Evolutionary conservation across 352 stramenopile species (phyloP), one percentile per base, ranked within the genome.

Genomic region (Achlya hypogyna): DNA sequence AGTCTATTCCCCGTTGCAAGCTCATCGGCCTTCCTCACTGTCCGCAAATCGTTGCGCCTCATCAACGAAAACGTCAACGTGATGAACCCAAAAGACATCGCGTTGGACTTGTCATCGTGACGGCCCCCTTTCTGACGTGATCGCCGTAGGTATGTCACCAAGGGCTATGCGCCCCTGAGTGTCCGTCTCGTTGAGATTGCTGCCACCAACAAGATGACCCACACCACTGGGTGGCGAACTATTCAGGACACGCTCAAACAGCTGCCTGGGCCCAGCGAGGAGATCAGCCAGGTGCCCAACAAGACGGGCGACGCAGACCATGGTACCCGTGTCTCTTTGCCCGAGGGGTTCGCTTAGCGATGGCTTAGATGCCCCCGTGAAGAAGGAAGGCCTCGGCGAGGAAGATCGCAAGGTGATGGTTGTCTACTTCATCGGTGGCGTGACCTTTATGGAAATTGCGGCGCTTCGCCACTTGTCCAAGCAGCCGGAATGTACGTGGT

Each of bases 371-470:
- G 64, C 34, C 20, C n/a, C 27, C 20, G 62, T 65, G 18, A 89
- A 88, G 73, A 63, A 91, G 23, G 84, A 93, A 62, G 83, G 69
- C 28, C 87, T 90, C 70, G 84, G 82, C 32, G 79, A 71, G 32
- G 82, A 89, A 52, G 80, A 93, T 63, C 75, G 79, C 60, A 98
- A 98, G 73, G 91, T 97, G 35, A 86, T 98, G 76, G 73, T 98
- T 10, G 90, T 99, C 22, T 97, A 97, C 75, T 98, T 96, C 75
- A 66, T 98, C 18, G 96, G 96, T 43, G 96, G 96, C 29, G 88
- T 99, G 16, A 98, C 95, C 22, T 98, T 91, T 74, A 98, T 98
- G 88, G 96, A 99, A 74, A 97, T 98, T 65, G 94, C 96, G 20
- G 93, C 94, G 20, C 75, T 99, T 42, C 88, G 96, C 29, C 97